Evolutionary conservation across 352 stramenopile species (phyloP).

Genomic region (Phytophthora quininea): DNA sequence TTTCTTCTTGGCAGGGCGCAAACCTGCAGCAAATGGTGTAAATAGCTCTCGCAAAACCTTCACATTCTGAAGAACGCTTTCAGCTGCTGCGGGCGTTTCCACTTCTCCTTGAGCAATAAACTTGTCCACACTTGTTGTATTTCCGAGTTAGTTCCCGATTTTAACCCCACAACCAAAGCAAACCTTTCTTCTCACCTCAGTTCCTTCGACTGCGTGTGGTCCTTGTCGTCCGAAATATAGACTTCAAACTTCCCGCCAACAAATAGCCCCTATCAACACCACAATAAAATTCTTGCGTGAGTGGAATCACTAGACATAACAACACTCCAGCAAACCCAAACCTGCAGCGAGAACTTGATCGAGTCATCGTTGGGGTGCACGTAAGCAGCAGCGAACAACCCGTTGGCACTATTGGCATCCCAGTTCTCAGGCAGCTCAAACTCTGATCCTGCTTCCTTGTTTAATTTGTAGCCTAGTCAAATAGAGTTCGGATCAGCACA

Average conservation of each 20-base stretch:
- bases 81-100: constrained; percentile 34
- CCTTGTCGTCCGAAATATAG: constrained; percentile 72
- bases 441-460: constrained; percentile 22
- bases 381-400: constrained; percentile 68
- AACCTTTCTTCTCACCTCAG: constrained; percentile 43
- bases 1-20: constrained; percentile 52
- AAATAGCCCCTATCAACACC: constrained; percentile 57
- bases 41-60: constrained; percentile 52
- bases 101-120: constrained; percentile 36
- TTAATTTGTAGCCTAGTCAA: constrained; percentile 46
- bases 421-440: constrained; percentile 55
- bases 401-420: constrained; percentile 62
- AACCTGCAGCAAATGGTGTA: constrained; percentile 59
- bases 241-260: constrained; percentile 81
- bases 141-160: no score
- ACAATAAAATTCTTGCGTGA: no score
- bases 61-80: constrained; percentile 58
- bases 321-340: constrained; percentile 15
- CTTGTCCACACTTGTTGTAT: constrained; percentile 27
- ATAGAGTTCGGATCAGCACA: constrained; percentile 3
- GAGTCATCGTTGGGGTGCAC: constrained; percentile 54
- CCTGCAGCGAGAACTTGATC: constrained; percentile 71
- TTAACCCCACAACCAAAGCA: no score
- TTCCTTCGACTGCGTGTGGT: constrained; percentile 77
- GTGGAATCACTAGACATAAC: neutral